Conservation (phyloP, 495 filamentous ascomycete species). For the Mycothermus thermophilus region DNA sequence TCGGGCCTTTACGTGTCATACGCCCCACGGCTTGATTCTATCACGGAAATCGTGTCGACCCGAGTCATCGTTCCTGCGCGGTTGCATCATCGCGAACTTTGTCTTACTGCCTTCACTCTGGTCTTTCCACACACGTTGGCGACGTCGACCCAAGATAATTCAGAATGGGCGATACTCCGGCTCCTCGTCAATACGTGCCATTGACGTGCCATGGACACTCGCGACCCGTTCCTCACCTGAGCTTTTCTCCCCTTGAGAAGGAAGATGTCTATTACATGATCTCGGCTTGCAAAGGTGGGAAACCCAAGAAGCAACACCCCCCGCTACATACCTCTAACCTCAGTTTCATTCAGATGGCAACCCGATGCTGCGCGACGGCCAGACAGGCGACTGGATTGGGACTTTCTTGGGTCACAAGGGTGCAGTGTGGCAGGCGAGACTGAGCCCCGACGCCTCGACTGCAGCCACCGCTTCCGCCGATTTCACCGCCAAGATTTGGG, state of each 20-base stretch:
- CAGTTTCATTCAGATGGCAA: constrained; percentile 97
- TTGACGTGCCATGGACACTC: constrained; percentile 96
- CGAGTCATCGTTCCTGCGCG: too few species aligned
- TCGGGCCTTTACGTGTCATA: too few species aligned
- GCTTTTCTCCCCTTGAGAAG: constrained; percentile 72
- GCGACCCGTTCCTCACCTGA: constrained; percentile 86
- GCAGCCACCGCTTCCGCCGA: constrained; percentile 91
- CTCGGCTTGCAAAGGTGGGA: constrained; percentile 93
- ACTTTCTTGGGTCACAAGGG: constrained; percentile 98
- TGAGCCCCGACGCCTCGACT: constrained; percentile 74
- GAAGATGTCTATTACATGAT: constrained; percentile 87
- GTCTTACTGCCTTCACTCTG: too few species aligned
- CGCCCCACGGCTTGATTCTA: too few species aligned
- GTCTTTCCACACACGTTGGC: too few species aligned
- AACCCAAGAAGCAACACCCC: too few species aligned
- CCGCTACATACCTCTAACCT: too few species aligned
- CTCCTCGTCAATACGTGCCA: constrained; percentile 52
- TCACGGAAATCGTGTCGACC: too few species aligned
- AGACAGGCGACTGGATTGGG: constrained; percentile 97
- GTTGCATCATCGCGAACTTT: too few species aligned
- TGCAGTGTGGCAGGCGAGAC: constrained; percentile 86
- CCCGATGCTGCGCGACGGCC: constrained; percentile 93
- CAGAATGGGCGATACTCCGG: constrained; percentile 30
- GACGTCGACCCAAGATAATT: too few species aligned
- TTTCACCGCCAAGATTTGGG: constrained; percentile 96